These are phyloP conservation scores for Puccinia novopanici DNA, from an alignment of 1,284 basidiomycete genomes.

Conservation along the genomic window DNA sequence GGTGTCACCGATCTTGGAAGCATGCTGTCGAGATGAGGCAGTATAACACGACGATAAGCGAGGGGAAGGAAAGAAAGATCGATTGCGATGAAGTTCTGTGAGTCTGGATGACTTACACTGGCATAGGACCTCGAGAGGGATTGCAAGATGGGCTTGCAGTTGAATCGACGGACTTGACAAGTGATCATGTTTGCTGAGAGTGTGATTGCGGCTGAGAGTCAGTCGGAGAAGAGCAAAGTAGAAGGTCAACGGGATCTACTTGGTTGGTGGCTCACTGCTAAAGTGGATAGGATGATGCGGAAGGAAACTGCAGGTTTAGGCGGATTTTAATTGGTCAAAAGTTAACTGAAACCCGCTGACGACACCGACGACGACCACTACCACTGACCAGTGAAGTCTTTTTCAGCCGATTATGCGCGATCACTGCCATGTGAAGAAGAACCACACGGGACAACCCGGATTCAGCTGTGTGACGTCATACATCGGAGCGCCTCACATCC, in stretches of 20 bases:
- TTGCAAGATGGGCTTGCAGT: conserved; percentile 54
- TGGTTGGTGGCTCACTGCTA: too few relatives aligned
- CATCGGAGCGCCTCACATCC: not conserved
- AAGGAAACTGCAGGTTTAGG: not conserved
- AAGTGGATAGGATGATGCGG: not conserved
- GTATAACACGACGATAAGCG: conserved; percentile 51
- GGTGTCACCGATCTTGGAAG: conserved; percentile 79
- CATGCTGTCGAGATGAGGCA: conserved; percentile 61
- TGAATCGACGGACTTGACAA: conserved; percentile 56
- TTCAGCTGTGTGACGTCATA: conserved; percentile 5
- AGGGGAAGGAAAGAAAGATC: conserved; percentile 46
- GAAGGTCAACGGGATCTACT: not conserved
- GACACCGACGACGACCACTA: too few relatives aligned
- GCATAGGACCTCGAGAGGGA: conserved; percentile 53
- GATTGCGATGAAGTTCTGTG: conserved; percentile 58
- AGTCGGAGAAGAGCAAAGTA: not conserved
- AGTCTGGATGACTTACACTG: conserved; percentile 58
- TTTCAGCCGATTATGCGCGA: too few relatives aligned
- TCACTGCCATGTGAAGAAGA: conserved; percentile 19
- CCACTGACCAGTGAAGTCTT: not conserved
- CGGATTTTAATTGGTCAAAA: conserved; percentile 16
- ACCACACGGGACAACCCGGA: conserved; percentile 8
- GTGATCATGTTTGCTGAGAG: conserved; percentile 52
- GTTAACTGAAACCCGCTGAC: too few relatives aligned
- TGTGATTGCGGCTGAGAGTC: not conserved